These are phyloP conservation scores for Cerrena zonata DNA, from an alignment of 1,284 basidiomycete species.

Conservation along the genomic window DNA sequence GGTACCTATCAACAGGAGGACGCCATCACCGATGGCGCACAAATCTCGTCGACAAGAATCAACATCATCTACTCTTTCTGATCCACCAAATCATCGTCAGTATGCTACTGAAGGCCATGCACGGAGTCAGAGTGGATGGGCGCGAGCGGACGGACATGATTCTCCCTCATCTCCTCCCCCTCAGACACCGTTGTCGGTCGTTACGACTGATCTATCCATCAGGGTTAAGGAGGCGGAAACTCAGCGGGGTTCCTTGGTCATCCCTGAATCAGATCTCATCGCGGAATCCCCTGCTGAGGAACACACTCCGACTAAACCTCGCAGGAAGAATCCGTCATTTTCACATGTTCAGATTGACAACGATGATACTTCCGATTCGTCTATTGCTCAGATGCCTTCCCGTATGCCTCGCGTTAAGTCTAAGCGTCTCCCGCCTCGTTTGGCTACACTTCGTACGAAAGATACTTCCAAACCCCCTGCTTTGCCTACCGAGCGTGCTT, in stretches of 20 bases:
- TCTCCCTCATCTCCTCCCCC: slow-evolving; percentile 41
- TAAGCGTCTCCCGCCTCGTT: slow-evolving; percentile 42
- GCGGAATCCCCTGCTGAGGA: slow-evolving; percentile 20
- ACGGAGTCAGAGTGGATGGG: slow-evolving; percentile 28
- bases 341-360: slow-evolving; percentile 20
- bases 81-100: slow-evolving; percentile 19
- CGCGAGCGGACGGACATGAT: slow-evolving; percentile 29
- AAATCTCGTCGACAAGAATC: slow-evolving; percentile 24
- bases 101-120: slow-evolving; percentile 15
- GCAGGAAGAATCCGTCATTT: slow-evolving; percentile 36
- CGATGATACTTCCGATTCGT: slow-evolving; percentile 46
- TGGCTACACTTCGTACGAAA: slow-evolving; percentile 41
- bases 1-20: slow-evolving; percentile 59
- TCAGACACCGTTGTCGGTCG: slow-evolving; percentile 30
- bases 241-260: slow-evolving; percentile 34
- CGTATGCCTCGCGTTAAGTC: slow-evolving; percentile 38
- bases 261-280: slow-evolving; percentile 27
- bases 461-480: slow-evolving; percentile 10
- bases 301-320: slow-evolving; percentile 26
- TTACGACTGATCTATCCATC: slow-evolving; percentile 18
- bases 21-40: slow-evolving; percentile 67
- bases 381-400: slow-evolving; percentile 30
- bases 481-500: slow-evolving; percentile 14
- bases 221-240: slow-evolving; percentile 25
- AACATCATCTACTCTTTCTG: slow-evolving; percentile 22